Base-by-base conservation (phyloP, 805 yeast genomes). In the Ogataea henricii region DNA sequence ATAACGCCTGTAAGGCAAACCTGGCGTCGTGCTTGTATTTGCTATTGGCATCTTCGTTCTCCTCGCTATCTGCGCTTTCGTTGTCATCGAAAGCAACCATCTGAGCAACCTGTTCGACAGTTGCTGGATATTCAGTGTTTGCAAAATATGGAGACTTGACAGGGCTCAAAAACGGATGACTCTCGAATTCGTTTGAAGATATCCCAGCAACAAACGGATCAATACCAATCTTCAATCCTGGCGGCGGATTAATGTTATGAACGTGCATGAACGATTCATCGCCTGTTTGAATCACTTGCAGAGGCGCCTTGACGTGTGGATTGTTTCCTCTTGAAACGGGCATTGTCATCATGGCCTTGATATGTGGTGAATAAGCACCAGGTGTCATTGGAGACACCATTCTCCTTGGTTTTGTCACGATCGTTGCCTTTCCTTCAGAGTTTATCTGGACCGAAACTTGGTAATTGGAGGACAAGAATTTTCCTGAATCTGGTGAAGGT, bases 141-240 rank as follows among this genome's bases (percentile, higher is more conserved):
- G 39, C 35, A 40, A 52, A 9, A 30, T 48, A 41, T 6, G 48
- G 52, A 27, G 56, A 47, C 26, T 44, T 48, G 43, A 52, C 44
- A 6, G 52, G 45, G 21, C 42, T 43, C 36, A 26, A 47, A 14
- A 10, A 32, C 29, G 59, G 55, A 21, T 49, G 55, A 20, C 54
- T 51, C 43, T 62, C 66, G 36, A 57, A 58, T 40, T 59, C 65
- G 36, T 58, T 58, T 14, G 60, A 55, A 8, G 64, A 55, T 8
- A 62, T 52, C 6, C 66, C 64, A 26, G 54, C 55, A 30, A 62
- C 64, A 42, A 54, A 62, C n/a, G 66, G 66, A 46, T 62, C 66
- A 29, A 60, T 53, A 4, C 64, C 64, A 10, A 59, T 45, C 37
- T 55, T 58, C 25, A 62, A 50, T 2, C 64, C 64, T 7, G 58